Conservation (phyloP, 371 early-diverging fungal genomes). For the Nematocida major region DNA sequence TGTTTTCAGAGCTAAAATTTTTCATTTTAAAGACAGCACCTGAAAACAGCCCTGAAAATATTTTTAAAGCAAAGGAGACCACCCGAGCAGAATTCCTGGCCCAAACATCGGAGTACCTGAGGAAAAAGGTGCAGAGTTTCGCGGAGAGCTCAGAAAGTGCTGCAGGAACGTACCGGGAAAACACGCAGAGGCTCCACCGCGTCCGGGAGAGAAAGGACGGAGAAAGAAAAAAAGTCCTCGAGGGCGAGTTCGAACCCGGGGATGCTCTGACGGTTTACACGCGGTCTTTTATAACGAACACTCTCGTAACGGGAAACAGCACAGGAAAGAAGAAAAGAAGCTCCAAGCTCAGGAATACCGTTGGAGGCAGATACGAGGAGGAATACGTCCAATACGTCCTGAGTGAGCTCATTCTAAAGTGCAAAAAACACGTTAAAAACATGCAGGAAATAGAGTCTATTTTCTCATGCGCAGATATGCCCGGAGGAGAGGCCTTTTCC, state of each 20-base stretch:
- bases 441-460: background rate
- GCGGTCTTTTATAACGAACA: conserved; percentile 45
- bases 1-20: background rate
- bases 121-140: background rate
- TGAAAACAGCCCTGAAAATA: too few species aligned
- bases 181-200: background rate
- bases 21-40: too few species aligned
- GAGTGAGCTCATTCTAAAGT: conserved; percentile 35
- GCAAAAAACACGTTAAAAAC: background rate
- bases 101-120: too few species aligned
- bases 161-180: conserved; percentile 3
- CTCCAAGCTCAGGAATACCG: conserved; percentile 46
- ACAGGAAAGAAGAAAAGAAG: conserved; percentile 37
- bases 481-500: too few species aligned
- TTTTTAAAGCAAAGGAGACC: too few species aligned
- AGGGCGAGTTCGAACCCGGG: conserved; percentile 18
- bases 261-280: conserved; percentile 25
- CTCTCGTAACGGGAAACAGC: conserved; percentile 2
- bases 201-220: conserved; percentile 47
- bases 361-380: conserved; percentile 50
- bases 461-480: too few species aligned
- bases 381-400: conserved; percentile 50
- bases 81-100: background rate
- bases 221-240: conserved; percentile 39
- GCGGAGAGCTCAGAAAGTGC: background rate